Evolutionary conservation across 768 basidiomycete species (phyloP).

Genomic region (Kwoniella pini): DNA sequence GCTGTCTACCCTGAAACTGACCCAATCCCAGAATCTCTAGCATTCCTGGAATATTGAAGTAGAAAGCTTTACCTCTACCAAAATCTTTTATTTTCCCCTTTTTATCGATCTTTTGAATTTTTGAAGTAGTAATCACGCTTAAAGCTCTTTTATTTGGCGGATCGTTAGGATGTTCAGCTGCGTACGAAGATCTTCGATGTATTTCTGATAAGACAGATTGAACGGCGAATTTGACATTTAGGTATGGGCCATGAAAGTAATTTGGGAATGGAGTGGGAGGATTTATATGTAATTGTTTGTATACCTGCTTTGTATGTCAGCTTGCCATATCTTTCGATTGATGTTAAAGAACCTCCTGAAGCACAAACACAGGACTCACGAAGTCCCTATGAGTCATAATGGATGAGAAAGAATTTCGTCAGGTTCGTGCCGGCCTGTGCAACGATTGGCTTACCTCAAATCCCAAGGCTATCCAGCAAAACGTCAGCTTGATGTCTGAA

Average conservation of each 20-base stretch:
- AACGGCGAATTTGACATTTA: constrained; percentile 52
- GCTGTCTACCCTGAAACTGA: constrained; percentile 77
- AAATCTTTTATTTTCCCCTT: constrained; percentile 28
- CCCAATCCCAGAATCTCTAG: constrained; percentile 70
- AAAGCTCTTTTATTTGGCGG: constrained; percentile 20
- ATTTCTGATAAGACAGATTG: constrained; percentile 45
- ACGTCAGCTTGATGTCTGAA: not conserved
- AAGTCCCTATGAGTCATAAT: constrained; percentile 43
- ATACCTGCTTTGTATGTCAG: constrained; percentile 30
- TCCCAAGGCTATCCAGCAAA: constrained; percentile 47
- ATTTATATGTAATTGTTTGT: constrained; percentile 53
- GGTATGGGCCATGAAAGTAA: constrained; percentile 47
- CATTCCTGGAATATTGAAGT: constrained; percentile 59
- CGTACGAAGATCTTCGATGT: constrained; percentile 29
- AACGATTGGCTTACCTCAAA: constrained; percentile 41
- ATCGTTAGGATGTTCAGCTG: constrained; percentile 19
- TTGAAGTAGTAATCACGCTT: constrained; percentile 26
- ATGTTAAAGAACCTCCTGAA: not conserved
- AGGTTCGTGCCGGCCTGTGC: too few relatives aligned
- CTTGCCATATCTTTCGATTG: too few relatives aligned
- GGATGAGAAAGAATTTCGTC: too few relatives aligned
- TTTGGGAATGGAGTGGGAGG: constrained; percentile 36
- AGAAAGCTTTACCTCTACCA: constrained; percentile 22
- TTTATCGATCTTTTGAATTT: constrained; percentile 5
- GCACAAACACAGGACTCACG: constrained; percentile 21